Base-by-base conservation (phyloP, 2,329 filamentous ascomycete species). In the Fusarium poae region DNA sequence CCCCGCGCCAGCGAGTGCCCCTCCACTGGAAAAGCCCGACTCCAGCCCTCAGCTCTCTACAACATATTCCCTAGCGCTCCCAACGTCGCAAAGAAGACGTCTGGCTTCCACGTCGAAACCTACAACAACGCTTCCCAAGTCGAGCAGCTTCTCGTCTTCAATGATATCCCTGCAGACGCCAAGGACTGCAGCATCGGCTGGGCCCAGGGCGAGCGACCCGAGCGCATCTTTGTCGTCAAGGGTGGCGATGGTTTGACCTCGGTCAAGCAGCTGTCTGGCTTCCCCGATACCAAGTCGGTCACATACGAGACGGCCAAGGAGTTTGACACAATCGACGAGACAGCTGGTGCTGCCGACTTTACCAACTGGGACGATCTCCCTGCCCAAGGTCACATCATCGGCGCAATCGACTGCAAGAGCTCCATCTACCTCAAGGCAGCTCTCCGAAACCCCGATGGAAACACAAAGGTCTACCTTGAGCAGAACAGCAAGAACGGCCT, bases 221-320 rank as follows among this genome's bases (percentile, higher is more conserved):
- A 79, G 45, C 81, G 79, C 53, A 75, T 76, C 55, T 80, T 82
- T 62, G 76, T 76, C 67, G 79, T 80, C 63, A 68, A 73, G 25
- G 74, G 74, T 20, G 27, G 43, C 23, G 75, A 69, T 55, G 79
- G 72, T 0, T 56, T 75, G 35, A 44, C 75, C 2, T 43, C 58
- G 2, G 53, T 74, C 30, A 68, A 56, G 40, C 75, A 73, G 43
- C 68, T 79, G 8, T 62, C 71, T 9, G 72, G 74, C 21, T 72
- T 77, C 48, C 76, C 75, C 20, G 53, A 51, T 25, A 4, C 52
- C 40, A 62, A 65, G 7, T 53, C 56, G 6, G 61, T 78, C 16
- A 74, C 69, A 0, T 72, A 70, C 42, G 53, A 55, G 25, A 68
- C 65, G 46, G 67, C 77, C 7, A 65, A 60, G 27, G 49, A 73